Conservation (phyloP, 202 grass and related monocot species). For the Elaeis oleifera region DNA sequence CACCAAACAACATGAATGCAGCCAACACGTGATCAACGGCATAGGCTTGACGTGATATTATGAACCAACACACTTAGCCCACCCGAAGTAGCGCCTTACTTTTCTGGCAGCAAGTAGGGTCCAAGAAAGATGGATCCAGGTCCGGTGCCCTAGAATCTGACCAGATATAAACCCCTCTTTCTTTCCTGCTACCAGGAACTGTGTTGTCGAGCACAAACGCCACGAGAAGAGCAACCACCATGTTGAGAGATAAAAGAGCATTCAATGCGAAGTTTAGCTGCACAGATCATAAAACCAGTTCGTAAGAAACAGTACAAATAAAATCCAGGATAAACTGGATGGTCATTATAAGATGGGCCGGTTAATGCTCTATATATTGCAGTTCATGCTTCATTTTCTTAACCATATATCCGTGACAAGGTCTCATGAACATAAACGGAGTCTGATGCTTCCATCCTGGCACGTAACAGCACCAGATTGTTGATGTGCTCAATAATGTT, state of each 20-base stretch:
- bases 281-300: not conserved
- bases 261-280: conserved; percentile 90
- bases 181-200: conserved; percentile 78
- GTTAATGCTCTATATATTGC: too few relatives aligned
- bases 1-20: too few relatives aligned
- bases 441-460: too few relatives aligned
- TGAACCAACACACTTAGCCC: conserved; percentile 63
- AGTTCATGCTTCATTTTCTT: too few relatives aligned
- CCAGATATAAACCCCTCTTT: conserved; percentile 96
- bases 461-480: too few relatives aligned
- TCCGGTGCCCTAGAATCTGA: conserved; percentile 60
- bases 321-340: too few relatives aligned
- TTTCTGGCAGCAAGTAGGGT: conserved; percentile 65
- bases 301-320: not conserved
- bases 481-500: too few relatives aligned
- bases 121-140: conserved; percentile 55
- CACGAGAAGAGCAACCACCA: conserved; percentile 80
- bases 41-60: not conserved
- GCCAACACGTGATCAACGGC: too few relatives aligned
- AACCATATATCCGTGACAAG: too few relatives aligned
- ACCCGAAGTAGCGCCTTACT: conserved; percentile 68
- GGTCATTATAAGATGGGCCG: too few relatives aligned
- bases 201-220: conserved; percentile 88
- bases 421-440: too few relatives aligned
- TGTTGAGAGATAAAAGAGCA: conserved; percentile 75